Percentiles rank a stretch among this genome's conserved stretches.
These are phyloP conservation scores for Prunus kanzakura DNA, from an alignment of 306 rosid genomes.

Conservation along the genomic window DNA sequence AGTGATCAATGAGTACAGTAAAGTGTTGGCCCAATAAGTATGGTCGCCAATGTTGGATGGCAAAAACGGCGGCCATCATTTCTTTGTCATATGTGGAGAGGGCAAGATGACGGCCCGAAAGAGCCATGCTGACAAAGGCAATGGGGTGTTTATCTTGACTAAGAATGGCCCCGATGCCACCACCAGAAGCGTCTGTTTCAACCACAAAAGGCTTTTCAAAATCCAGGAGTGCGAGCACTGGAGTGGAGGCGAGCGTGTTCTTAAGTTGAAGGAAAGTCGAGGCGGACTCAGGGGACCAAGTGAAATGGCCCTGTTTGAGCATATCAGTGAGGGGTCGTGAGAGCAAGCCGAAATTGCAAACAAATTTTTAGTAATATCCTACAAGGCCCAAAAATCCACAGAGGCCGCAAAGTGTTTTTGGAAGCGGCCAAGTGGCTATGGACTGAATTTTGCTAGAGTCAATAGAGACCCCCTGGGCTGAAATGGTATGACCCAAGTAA, in stretches of 20 bases:
- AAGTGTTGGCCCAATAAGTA: background rate
- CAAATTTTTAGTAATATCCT: background rate
- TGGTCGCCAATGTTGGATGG: background rate
- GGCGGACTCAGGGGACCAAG: background rate
- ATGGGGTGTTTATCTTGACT: background rate
- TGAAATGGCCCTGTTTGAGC: background rate
- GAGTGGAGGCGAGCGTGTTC: background rate
- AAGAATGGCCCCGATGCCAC: background rate
- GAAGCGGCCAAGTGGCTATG: background rate
- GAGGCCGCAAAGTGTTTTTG: no score
- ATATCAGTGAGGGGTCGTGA: background rate
- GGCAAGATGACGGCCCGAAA: background rate
- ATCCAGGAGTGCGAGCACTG: background rate
- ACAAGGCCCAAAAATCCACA: rapidly evolving
- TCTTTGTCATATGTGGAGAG: background rate
- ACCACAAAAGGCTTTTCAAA: background rate
- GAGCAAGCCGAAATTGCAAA: background rate
- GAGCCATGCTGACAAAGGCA: background rate
- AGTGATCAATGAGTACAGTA: background rate
- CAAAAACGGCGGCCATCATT: background rate
- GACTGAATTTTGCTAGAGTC: rapidly evolving
- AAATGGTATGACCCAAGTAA: background rate
- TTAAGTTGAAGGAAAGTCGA: background rate
- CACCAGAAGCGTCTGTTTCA: background rate
- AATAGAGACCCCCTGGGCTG: rapidly evolving